Evolutionary conservation across 2,329 filamentous ascomycete genomes (phyloP).

Genomic region (Waltergamsia citrina): DNA sequence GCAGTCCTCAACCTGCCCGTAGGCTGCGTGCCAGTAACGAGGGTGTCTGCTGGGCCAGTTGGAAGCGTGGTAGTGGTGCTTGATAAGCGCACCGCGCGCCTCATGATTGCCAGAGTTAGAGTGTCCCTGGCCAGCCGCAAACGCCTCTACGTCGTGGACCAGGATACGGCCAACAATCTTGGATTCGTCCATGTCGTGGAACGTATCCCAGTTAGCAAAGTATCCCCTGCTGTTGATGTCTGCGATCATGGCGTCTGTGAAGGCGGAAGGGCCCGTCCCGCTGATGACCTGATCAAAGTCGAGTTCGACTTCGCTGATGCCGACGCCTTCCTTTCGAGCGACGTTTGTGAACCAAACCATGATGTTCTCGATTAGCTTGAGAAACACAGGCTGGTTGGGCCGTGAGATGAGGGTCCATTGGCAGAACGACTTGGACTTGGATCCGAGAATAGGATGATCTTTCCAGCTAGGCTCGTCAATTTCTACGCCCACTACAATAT

Average conservation of each 20-base stretch:
- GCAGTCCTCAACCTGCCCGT: slow-evolving; percentile 61
- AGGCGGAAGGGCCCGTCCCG: slow-evolving; percentile 19
- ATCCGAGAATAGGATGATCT: slow-evolving; percentile 37
- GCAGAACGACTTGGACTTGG: slow-evolving; percentile 51
- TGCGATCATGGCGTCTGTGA: slow-evolving; percentile 20
- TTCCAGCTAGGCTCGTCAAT: slow-evolving; percentile 42
- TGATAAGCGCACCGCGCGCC: slow-evolving; percentile 51
- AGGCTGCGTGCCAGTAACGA: slow-evolving; percentile 57
- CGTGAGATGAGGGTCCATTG: slow-evolving; percentile 23
- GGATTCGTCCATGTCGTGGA: slow-evolving; percentile 9
- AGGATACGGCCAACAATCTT: slow-evolving; percentile 10
- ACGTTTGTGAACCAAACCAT: slow-evolving; percentile 12
- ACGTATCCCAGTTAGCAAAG: slow-evolving; percentile 34
- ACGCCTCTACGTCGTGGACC: slow-evolving; percentile 14
- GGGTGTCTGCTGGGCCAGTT: slow-evolving; percentile 61
- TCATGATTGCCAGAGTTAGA: slow-evolving; percentile 15
- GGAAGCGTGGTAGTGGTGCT: slow-evolving; percentile 68
- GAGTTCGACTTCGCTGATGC: slow-evolving; percentile 28
- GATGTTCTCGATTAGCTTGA: slow-evolving; percentile 13
- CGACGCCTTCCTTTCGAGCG: slow-evolving; percentile 3
- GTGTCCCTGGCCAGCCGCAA: slow-evolving; percentile 15
- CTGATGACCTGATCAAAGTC: slow-evolving; percentile 58
- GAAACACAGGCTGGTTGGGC: slow-evolving; percentile 18
- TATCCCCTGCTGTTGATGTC: slow-evolving; percentile 24
- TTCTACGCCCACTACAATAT: slow-evolving; percentile 25